These are phyloP conservation scores for Neonectria hederae DNA, from an alignment of 2,329 filamentous ascomycete genomes.

Conservation along the genomic window DNA sequence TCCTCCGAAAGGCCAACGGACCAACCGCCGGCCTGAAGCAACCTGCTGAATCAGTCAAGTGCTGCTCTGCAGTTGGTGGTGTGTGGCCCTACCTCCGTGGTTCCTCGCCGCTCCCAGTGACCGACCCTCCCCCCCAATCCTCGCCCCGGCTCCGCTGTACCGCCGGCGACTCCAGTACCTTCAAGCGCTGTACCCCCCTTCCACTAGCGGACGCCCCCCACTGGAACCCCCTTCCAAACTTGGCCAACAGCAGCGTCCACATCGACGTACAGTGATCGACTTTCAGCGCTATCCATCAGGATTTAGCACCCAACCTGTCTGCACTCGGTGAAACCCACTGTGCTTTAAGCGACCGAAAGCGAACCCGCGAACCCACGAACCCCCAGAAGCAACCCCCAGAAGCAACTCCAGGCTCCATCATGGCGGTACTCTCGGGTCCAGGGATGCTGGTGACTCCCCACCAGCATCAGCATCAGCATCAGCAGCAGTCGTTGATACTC, in stretches of 20 bases:
- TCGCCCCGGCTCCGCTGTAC: conserved; percentile 28
- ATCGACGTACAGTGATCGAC: not conserved
- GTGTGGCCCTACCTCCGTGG: conserved; percentile 39
- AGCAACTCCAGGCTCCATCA: conserved; percentile 23
- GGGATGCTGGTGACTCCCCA: conserved; percentile 35
- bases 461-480: conserved; percentile 37
- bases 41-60: conserved; percentile 29
- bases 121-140: conserved; percentile 31
- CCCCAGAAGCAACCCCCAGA: not conserved
- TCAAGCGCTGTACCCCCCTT: conserved; percentile 36
- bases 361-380: conserved; percentile 25
- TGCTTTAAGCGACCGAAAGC: conserved; percentile 19
- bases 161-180: conserved; percentile 35
- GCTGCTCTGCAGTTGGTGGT: conserved; percentile 34
- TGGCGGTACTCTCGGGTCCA: conserved; percentile 41
- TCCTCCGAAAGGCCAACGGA: conserved; percentile 3
- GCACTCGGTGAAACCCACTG: conserved; percentile 21
- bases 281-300: conserved; percentile 12
- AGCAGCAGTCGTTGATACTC: conserved; percentile 32
- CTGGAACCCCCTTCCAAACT: conserved; percentile 19
- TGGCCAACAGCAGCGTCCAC: conserved; percentile 9
- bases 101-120: conserved; percentile 39
- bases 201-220: conserved; percentile 24
- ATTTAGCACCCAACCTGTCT: conserved; percentile 8
- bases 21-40: conserved; percentile 34